phyloP scores from a whole-genome alignment of 148 eudicot species.

The Limonium bicolor region DNA sequence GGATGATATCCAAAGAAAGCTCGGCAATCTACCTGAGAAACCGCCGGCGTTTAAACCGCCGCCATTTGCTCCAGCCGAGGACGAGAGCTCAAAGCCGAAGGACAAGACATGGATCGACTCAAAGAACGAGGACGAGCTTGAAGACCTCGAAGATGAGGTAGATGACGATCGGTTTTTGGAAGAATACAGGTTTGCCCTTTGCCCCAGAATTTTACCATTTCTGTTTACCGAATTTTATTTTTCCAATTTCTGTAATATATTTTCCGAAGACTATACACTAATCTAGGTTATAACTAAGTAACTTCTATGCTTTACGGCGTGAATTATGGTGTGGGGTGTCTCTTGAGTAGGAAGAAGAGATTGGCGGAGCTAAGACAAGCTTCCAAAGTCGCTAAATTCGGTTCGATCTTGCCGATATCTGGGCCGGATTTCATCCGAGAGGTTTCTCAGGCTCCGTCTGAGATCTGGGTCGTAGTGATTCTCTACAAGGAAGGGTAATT shows the following conservation, averaged over 20 bases:
- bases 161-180: slow-evolving; percentile 79
- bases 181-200: slow-evolving; percentile 44
- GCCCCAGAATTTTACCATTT: not conserved
- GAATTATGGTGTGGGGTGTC: slow-evolving; percentile 6
- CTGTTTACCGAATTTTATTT: not conserved
- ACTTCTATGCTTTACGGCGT: not conserved
- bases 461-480: slow-evolving; percentile 83
- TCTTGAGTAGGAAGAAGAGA: slow-evolving; percentile 58
- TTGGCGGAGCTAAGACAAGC: slow-evolving; percentile 61
- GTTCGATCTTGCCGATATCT: slow-evolving; percentile 65
- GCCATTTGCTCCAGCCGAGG: slow-evolving; percentile 51
- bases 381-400: slow-evolving; percentile 60
- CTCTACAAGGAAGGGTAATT: slow-evolving; percentile 84
- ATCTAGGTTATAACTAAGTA: too few species aligned
- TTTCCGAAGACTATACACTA: not conserved
- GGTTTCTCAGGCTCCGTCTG: slow-evolving; percentile 87
- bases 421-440: slow-evolving; percentile 92
- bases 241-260: not conserved
- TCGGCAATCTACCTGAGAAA: slow-evolving; percentile 64
- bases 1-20: slow-evolving; percentile 82
- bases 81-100: slow-evolving; percentile 42
- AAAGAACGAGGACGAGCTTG: slow-evolving; percentile 72
- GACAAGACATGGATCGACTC: slow-evolving; percentile 62
- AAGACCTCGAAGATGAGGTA: slow-evolving; percentile 86
- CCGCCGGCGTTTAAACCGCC: slow-evolving; percentile 61